Base-by-base conservation (phyloP, 73 alveolate genomes). In the Uronychia binucleata region DNA sequence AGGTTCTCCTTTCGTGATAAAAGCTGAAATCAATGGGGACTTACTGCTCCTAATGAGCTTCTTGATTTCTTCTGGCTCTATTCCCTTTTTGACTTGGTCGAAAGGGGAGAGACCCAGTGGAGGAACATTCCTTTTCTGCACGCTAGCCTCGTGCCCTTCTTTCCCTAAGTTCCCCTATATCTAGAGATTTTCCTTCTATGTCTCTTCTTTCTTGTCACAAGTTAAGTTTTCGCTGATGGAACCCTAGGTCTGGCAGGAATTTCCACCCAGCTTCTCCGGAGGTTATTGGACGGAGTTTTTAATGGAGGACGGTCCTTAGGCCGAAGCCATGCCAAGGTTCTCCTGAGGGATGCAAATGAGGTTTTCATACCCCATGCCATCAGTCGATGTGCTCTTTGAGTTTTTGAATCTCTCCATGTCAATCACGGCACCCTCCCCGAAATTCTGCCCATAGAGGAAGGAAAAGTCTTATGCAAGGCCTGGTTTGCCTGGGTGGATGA, bases 1-100 rank as follows among this genome's bases (percentile, higher is more conserved):
- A 0, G 76, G 57, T 75, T 81, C 89, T 82, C 31, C 28, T 35
- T 75, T 85, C 31, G n/a, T 26, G 34, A 31, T 85, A 79, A 87
- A 87, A 0, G 86, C 81, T 1, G 46, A 28, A 11, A 46, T 46
- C 19, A 5, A 46, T 46, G 67, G 5, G 5, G 19, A 5, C 67
- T 87, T 87, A 25, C 81, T 82, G 32, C 28, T 76, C 31, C 67
- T 81, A 0, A 87, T 81, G 25, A 87, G 58, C 59, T 87, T 76
- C 28, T 1, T 34, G 33, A 59, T 58, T 27, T 34, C 93, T 34
- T 84, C 75, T 1, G 90, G 67, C 67, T 46, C 67, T 19, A 46
- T 11, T 46, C 67, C 67, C 19, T 46, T 46, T 19, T 19, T 46
- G 67, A 46, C 5, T 46, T 46, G 67, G 5, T 46, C 67, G 5